Percentiles rank a stretch among this genome's conserved stretches.
Conservation (phyloP, 2,329 filamentous ascomycete genomes). For the Fusarium sp. region DNA sequence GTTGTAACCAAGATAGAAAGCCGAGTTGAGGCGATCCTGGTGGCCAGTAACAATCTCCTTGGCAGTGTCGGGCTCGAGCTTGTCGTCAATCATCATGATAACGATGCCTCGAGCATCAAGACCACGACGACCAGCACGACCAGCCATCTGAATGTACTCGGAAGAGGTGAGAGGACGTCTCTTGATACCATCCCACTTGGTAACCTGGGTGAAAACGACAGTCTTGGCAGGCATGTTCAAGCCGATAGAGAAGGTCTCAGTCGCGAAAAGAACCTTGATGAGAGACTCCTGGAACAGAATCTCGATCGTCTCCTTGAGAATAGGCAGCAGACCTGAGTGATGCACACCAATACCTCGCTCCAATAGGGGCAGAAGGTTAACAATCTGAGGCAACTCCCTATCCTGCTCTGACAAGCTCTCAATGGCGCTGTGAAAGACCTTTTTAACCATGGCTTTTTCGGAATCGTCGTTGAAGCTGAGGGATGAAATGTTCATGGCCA, state of each 20-base stretch:
- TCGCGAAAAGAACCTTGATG: constrained; percentile 97
- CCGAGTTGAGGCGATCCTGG: constrained; percentile 96
- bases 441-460: constrained; percentile 92
- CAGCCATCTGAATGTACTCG: constrained; percentile 99
- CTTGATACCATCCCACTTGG: constrained; percentile 89
- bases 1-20: constrained; percentile 98
- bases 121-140: constrained; percentile 94
- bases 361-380: constrained; percentile 87
- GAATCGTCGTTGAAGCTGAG: constrained; percentile 96
- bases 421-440: constrained; percentile 94
- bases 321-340: constrained; percentile 93
- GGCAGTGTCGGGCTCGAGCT: constrained; percentile 93
- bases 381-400: constrained; percentile 87
- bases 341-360: constrained; percentile 95
- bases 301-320: constrained; percentile 98
- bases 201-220: constrained; percentile 97
- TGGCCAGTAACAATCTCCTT: constrained; percentile 96
- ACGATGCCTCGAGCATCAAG: constrained; percentile 98
- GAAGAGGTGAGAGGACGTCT: constrained; percentile 89
- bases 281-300: constrained; percentile 98
- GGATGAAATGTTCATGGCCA: constrained; percentile 86
- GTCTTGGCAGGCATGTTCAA: constrained; percentile 99
- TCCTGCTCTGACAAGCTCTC: constrained; percentile 94
- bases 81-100: constrained; percentile 99
- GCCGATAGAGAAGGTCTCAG: constrained; percentile 98